Percentiles rank a stretch among this genome's conserved stretches.
These are phyloP conservation scores for Ambrosiella beaveri DNA, from an alignment of 2,329 filamentous ascomycete genomes.

Conservation along the genomic window DNA sequence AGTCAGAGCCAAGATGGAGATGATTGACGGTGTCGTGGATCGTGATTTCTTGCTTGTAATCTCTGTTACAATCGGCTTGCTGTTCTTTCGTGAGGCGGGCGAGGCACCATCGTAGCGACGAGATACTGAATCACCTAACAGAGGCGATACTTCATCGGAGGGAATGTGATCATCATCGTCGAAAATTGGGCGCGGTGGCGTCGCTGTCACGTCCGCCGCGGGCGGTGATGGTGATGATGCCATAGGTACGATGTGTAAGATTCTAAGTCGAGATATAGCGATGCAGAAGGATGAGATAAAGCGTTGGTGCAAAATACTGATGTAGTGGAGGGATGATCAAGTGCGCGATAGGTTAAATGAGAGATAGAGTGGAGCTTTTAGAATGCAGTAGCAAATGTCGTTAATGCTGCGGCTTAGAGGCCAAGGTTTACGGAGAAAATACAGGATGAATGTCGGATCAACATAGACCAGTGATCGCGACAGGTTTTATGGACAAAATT, in stretches of 20 bases:
- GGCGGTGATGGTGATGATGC: conserved; percentile 4
- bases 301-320: not conserved
- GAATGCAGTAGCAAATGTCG: not conserved
- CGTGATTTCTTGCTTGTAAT: conserved; percentile 20
- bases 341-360: not conserved
- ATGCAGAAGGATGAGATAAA: too few relatives aligned
- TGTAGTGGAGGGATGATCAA: not conserved
- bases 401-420: not conserved
- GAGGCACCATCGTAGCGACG: conserved; percentile 25
- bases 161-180: conserved; percentile 18
- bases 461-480: not conserved
- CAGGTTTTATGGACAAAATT: not conserved
- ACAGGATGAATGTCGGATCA: not conserved
- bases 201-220: not conserved
- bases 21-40: conserved; percentile 47
- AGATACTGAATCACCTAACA: conserved; percentile 26
- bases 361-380: not conserved
- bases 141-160: conserved; percentile 32
- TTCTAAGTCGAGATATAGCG: not conserved
- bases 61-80: conserved; percentile 14
- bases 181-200: conserved; percentile 9
- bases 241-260: not conserved
- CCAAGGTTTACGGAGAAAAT: not conserved
- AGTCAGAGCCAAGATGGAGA: conserved; percentile 53
- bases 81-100: conserved; percentile 15